These are phyloP conservation scores for Torulaspora maleeae DNA, from an alignment of 805 yeast species.

Conservation along the genomic window DNA sequence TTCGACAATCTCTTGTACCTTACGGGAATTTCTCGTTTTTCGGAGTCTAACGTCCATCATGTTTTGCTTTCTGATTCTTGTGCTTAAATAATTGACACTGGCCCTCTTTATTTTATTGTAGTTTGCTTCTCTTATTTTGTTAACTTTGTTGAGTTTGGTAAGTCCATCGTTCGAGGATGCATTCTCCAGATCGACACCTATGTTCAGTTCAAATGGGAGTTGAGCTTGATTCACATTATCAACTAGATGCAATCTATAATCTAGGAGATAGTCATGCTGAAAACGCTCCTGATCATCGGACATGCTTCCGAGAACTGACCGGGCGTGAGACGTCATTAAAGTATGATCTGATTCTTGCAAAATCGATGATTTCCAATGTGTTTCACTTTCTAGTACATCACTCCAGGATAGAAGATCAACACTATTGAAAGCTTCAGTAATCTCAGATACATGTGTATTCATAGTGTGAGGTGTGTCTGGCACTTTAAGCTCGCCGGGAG, in stretches of 20 bases:
- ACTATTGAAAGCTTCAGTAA: not conserved
- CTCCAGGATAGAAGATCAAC: conserved; percentile 19
- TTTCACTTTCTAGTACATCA: conserved; percentile 17
- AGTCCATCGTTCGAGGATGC: conserved; percentile 1
- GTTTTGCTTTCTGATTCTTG: conserved; percentile 12
- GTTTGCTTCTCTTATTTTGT: not conserved
- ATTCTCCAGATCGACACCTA: conserved; percentile 13
- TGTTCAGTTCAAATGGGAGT: conserved; percentile 26
- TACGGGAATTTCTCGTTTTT: conserved; percentile 30
- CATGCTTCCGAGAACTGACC: not conserved
- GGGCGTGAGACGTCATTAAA: conserved; percentile 16
- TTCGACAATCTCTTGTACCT: conserved; percentile 24
- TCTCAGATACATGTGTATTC: not conserved
- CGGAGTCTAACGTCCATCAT: conserved; percentile 12
- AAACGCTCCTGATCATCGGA: conserved; percentile 24
- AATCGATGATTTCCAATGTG: conserved; percentile 21
- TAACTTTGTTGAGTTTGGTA: not conserved
- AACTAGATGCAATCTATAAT: conserved; percentile 24
- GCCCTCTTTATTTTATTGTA: conserved; percentile 12
- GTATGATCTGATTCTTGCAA: conserved; percentile 24
- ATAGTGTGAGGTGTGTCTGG: not conserved
- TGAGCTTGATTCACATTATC: conserved; percentile 15
- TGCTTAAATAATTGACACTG: conserved; percentile 14
- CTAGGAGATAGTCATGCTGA: conserved; percentile 28
- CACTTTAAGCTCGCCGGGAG: conserved; percentile 10